Base-by-base conservation (phyloP, 495 filamentous ascomycete species). In the Entonaema liquescens region DNA sequence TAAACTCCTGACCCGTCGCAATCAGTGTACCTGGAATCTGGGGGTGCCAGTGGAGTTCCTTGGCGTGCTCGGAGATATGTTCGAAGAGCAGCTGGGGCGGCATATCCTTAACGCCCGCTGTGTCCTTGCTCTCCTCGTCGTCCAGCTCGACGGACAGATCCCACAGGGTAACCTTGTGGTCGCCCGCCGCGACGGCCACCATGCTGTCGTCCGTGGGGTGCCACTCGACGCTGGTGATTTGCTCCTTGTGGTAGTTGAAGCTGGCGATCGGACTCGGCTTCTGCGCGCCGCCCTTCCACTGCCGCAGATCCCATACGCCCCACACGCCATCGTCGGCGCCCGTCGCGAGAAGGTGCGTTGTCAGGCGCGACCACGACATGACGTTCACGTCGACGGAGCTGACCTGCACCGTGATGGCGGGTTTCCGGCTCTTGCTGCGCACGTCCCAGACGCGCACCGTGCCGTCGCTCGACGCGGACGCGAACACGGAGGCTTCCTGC, bases 161-260 rank as follows among this genome's bases (percentile, higher is more conserved):
- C 95, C 95, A 99, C 49, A 98, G 83, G 1, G 95, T 98, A 25
- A 98, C 86, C 9, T 94, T 97, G 77, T 94, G 94, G 78, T 99
- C 95, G 17, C 93, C 95, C 1, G 93, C 93, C 8, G 92, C 94
- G 19, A 98, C 93, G 6, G 92, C 92, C 15, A 99, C 89, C 62
- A 98, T 95, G 78, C 90, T 93, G 81, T 99, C 95, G 71, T 99
- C 95, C 2, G 91, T 92, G 15, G 95, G 95, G 80, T 99, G 95
- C 94, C 96, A 99, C 81, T 99, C 95, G 23, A 99, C 86, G 76
- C 91, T 93, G 15, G 95, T 98, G 74, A 99, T 92, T 66, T 97
- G 95, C 79, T 97, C 92, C 79, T 92, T 92, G 82, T 99, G 95
- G 84, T 96, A 98, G 71, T 89, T 86, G 80, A 98, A 99, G 33